Conservation (phyloP, 768 basidiomycete species). For the Gymnopilus junonius region DNA sequence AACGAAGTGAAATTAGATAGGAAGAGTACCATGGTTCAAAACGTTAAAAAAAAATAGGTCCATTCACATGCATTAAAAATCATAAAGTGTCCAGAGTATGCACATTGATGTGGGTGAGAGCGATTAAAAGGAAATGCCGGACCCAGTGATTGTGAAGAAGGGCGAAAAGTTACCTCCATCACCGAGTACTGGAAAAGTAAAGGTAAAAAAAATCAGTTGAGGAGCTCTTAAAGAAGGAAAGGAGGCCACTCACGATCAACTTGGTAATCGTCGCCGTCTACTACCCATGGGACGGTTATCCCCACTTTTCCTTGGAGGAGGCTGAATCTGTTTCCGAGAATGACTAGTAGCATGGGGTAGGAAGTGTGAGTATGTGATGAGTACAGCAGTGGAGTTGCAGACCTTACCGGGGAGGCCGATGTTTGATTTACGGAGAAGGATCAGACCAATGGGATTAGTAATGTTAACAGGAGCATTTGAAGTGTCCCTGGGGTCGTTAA, state of each 20-base stretch:
- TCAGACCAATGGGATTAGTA: conserved; percentile 48
- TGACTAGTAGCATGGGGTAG: conserved; percentile 20
- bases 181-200: conserved; percentile 49
- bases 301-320: conserved; percentile 37
- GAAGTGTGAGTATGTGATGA: background rate
- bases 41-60: too few relatives aligned
- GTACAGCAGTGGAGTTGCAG: too few relatives aligned
- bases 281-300: conserved; percentile 39
- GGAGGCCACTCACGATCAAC: conserved; percentile 47
- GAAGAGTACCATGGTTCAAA: too few relatives aligned
- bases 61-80: too few relatives aligned
- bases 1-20: too few relatives aligned
- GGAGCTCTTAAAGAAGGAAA: too few relatives aligned
- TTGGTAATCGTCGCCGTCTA: conserved; percentile 36
- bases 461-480: conserved; percentile 46
- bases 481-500: conserved; percentile 24
- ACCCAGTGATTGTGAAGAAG: conserved; percentile 30
- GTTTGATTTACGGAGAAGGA: conserved; percentile 43
- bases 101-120: too few relatives aligned
- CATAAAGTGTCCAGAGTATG: too few relatives aligned
- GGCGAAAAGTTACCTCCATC: conserved; percentile 54
- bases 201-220: too few relatives aligned
- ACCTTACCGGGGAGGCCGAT: conserved; percentile 34
- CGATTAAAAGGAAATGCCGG: too few relatives aligned
- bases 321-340: conserved; percentile 39